phyloP scores from a whole-genome alignment of 176 grass and related monocot genomes.

The Musa troglodytarum region DNA sequence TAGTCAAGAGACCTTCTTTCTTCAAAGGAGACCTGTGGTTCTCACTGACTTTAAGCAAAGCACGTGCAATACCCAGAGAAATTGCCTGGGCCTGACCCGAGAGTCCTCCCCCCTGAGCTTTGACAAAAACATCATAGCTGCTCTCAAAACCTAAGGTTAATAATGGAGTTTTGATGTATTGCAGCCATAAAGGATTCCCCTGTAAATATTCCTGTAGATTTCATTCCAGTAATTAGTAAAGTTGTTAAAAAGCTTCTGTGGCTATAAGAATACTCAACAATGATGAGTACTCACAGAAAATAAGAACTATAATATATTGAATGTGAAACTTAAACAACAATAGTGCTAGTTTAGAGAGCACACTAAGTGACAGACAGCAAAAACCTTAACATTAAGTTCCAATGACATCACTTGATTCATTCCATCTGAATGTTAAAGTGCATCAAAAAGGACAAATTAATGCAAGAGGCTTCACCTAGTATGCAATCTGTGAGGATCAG shows the following conservation, averaged over 20 bases:
- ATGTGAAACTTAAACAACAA: neutral
- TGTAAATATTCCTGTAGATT: conserved; percentile 75
- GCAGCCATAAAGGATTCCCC: conserved; percentile 71
- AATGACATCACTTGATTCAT: neutral
- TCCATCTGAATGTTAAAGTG: neutral
- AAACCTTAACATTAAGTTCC: neutral
- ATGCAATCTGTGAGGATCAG: too few relatives aligned
- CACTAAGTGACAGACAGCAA: neutral
- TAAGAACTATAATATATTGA: neutral
- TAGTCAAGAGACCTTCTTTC: conserved; percentile 69
- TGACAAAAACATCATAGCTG: conserved; percentile 79
- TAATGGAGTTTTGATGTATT: conserved; percentile 67
- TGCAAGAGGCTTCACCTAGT: neutral
- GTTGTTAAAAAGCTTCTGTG: neutral
- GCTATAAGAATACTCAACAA: neutral
- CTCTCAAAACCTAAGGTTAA: conserved; percentile 66
- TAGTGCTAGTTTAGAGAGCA: neutral
- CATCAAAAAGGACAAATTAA: neutral
- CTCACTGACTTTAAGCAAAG: conserved; percentile 67
- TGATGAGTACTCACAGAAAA: neutral
- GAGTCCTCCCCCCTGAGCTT: conserved; percentile 81
- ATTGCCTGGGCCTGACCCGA: conserved; percentile 87
- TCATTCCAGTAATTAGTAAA: neutral
- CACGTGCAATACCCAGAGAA: conserved; percentile 80
- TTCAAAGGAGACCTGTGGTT: conserved; percentile 53